Evolutionary conservation across 2,329 filamentous ascomycete genomes (phyloP), one percentile per base, ranked within the genome.

Genomic region (Paracoccidioides brasiliensis): DNA sequence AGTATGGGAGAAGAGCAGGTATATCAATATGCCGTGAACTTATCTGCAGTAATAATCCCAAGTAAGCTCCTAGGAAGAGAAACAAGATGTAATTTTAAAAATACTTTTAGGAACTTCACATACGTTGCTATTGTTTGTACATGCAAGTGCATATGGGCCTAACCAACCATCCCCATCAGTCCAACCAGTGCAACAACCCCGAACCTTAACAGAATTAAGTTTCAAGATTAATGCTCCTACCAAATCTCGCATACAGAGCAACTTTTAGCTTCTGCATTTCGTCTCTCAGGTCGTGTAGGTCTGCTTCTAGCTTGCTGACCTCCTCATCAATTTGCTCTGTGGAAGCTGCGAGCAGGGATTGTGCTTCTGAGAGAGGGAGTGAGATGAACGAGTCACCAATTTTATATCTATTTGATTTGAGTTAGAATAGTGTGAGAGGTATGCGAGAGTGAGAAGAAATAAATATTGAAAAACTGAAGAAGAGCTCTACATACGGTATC

Each of bases 321-420:
- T 94, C 87, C 60, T 83, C 76, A 61, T 95, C 89, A 59, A 95
- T 83, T 64, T 79, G 80, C 59, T 84, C 78, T 5, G 84, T 84
- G 5, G 88, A 86, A 9, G 79, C 72, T 15, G 82, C 76, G 4
- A 98, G 83, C 72, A 97, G 80, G 63, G 91, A 84, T 67, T 96
- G 89, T 2, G 93, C 93, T 68, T 95, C 86, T 51, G 84, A 74
- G 14, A 96, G 80, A 7, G 86, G 84, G 53, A 98, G 74, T 57
- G 89, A 86, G 70, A 97, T 87, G 75, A 97, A 98, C 5, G 90
- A 88, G 70, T 97, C 93, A 61, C 93, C 93, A 56, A 98, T 88
- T 74, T 95, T 95, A 78, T 97, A 97, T 56, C 90, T 96, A 68
- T 37, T 14, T 8, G n/a, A 37, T 32, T 53, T 22, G 51, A 49